These are phyloP conservation scores for Lentinula novae-zelandiae DNA, from an alignment of 1,284 basidiomycete genomes.

Conservation along the genomic window DNA sequence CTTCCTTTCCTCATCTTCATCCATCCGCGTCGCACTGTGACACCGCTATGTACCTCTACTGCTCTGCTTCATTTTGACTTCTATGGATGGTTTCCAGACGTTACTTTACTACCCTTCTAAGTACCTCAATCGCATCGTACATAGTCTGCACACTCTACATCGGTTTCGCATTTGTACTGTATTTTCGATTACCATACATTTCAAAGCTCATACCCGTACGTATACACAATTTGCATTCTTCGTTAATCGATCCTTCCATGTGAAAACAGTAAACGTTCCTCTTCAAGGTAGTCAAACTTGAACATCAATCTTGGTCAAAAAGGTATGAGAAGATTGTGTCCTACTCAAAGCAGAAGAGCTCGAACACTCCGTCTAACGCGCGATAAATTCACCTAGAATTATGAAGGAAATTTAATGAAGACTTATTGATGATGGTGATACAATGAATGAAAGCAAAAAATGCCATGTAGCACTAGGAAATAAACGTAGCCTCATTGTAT, in stretches of 20 bases:
- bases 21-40: not conserved
- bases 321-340: too few species aligned
- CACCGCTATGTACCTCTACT: not conserved
- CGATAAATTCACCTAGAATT: not conserved
- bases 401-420: not conserved
- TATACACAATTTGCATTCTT: not conserved
- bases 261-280: too few species aligned
- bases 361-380: too few species aligned
- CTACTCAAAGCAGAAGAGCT: too few species aligned
- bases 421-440: not conserved
- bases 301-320: too few species aligned
- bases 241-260: not conserved
- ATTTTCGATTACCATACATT: not conserved
- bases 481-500: constrained; percentile 91
- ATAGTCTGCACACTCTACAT: constrained; percentile 1
- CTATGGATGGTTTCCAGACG: not conserved
- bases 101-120: not conserved
- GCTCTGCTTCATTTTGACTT: not conserved
- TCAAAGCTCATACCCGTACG: not conserved
- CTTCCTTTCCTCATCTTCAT: not conserved
- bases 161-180: not conserved
- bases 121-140: not conserved
- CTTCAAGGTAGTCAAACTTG: too few species aligned
- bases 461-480: constrained; percentile 46
- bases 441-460: too few species aligned